These are phyloP conservation scores for Grifola frondosa DNA, from an alignment of 1,284 basidiomycete species.

Conservation along the genomic window DNA sequence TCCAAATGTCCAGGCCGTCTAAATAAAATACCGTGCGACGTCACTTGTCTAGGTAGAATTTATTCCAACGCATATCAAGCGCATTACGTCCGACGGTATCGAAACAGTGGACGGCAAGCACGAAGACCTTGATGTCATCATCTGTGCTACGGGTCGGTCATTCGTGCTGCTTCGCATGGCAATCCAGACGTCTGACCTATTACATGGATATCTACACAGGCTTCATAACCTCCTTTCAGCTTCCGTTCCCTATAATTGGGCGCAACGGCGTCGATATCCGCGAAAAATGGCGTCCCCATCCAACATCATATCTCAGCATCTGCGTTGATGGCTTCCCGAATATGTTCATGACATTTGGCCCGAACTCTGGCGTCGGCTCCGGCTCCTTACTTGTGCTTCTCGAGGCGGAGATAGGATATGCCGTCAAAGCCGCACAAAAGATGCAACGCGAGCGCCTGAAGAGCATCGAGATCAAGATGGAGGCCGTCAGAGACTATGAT, in stretches of 20 bases:
- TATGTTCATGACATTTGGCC: slow-evolving; percentile 55
- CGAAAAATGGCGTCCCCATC: slow-evolving; percentile 52
- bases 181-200: too few species aligned
- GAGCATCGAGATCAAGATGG: slow-evolving; percentile 56
- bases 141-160: slow-evolving; percentile 30
- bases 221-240: slow-evolving; percentile 53
- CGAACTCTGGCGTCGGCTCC: slow-evolving; percentile 52
- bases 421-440: slow-evolving; percentile 51
- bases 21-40: background rate
- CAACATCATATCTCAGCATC: slow-evolving; percentile 53
- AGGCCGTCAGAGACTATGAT: slow-evolving; percentile 61
- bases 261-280: slow-evolving; percentile 46
- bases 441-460: slow-evolving; percentile 58
- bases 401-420: slow-evolving; percentile 57
- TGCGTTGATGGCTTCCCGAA: slow-evolving; percentile 63
- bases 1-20: background rate
- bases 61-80: slow-evolving; percentile 47
- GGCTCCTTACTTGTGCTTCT: slow-evolving; percentile 52
- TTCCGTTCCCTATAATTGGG: slow-evolving; percentile 53
- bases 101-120: slow-evolving; percentile 53
- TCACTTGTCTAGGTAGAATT: slow-evolving; percentile 51
- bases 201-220: too few species aligned
- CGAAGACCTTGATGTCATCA: slow-evolving; percentile 55
- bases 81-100: slow-evolving; percentile 53
- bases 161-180: background rate